Conservation (phyloP, 176 grass and related monocot genomes). For the Musa acuminata region DNA sequence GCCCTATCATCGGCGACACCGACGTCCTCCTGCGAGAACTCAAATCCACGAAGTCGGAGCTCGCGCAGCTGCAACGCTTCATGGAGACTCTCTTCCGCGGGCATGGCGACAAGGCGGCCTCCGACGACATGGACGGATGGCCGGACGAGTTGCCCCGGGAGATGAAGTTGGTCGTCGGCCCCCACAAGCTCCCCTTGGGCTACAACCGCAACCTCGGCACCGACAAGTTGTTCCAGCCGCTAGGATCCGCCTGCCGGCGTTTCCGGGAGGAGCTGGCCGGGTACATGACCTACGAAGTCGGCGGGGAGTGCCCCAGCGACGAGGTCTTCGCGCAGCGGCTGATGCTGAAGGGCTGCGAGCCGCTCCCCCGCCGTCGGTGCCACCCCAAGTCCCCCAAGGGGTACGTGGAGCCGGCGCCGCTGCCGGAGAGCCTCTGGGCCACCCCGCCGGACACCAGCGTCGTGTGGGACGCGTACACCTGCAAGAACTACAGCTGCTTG, state of each 20-base stretch:
- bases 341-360: slow-evolving; percentile 8
- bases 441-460: slow-evolving; percentile 2
- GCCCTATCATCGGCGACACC: too few relatives aligned
- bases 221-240: background rate
- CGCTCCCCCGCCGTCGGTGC: slow-evolving; percentile 5
- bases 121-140: background rate
- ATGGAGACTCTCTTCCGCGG: too few relatives aligned
- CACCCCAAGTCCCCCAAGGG: background rate
- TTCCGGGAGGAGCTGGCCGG: background rate
- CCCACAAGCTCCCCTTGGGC: slow-evolving; percentile 8
- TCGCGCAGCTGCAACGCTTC: too few relatives aligned
- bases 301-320: background rate
- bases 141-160: too few relatives aligned
- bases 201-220: slow-evolving; percentile 1
- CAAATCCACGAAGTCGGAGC: too few relatives aligned
- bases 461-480: slow-evolving; percentile 2
- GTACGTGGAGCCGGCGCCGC: background rate
- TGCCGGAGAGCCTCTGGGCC: background rate
- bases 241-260: background rate
- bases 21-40: too few relatives aligned
- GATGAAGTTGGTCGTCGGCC: background rate
- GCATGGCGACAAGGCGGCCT: background rate
- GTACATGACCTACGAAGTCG: background rate
- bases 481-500: slow-evolving; percentile 8
- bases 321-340: slow-evolving; percentile 2